Conservation (phyloP, 306 rosid genomes). For the Quercus mongolica region DNA sequence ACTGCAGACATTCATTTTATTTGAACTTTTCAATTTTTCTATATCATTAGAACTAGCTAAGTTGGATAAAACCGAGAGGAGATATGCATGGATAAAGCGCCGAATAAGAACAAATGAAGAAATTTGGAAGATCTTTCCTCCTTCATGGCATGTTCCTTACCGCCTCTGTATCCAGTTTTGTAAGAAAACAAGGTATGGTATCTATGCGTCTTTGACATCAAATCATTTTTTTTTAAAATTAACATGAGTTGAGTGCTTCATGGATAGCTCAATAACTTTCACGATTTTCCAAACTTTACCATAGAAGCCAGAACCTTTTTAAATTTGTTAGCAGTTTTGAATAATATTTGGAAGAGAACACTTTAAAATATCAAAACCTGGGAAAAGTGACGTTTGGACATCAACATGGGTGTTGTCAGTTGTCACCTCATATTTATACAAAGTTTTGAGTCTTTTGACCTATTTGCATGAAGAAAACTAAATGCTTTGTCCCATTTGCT, state of each 20-base stretch:
- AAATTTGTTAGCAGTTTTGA: background rate
- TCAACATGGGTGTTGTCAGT: no score
- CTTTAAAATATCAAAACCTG: background rate
- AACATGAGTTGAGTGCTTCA: background rate
- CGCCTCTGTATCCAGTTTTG: slow-evolving; percentile 92
- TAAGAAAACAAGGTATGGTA: slow-evolving; percentile 82
- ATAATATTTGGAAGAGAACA: background rate
- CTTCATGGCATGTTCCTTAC: slow-evolving; percentile 95
- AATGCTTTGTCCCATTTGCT: background rate
- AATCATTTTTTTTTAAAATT: background rate
- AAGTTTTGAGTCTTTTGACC: background rate
- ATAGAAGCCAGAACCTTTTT: background rate
- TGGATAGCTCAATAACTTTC: background rate
- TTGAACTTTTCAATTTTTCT: slow-evolving; percentile 12
- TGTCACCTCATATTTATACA: background rate
- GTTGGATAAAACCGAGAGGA: slow-evolving; percentile 93
- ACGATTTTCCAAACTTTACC: background rate
- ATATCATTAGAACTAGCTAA: slow-evolving; percentile 72
- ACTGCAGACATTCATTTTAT: slow-evolving; percentile 10
- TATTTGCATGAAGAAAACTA: background rate
- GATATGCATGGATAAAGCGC: slow-evolving; percentile 99
- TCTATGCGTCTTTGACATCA: slow-evolving; percentile 16
- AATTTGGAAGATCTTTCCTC: slow-evolving; percentile 91
- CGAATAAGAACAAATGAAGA: slow-evolving; percentile 98
- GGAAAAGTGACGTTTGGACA: background rate